Evolutionary conservation across 768 basidiomycete genomes (phyloP), one percentile per base, ranked within the genome.

Genomic region (Guyanaporus albipodus): DNA sequence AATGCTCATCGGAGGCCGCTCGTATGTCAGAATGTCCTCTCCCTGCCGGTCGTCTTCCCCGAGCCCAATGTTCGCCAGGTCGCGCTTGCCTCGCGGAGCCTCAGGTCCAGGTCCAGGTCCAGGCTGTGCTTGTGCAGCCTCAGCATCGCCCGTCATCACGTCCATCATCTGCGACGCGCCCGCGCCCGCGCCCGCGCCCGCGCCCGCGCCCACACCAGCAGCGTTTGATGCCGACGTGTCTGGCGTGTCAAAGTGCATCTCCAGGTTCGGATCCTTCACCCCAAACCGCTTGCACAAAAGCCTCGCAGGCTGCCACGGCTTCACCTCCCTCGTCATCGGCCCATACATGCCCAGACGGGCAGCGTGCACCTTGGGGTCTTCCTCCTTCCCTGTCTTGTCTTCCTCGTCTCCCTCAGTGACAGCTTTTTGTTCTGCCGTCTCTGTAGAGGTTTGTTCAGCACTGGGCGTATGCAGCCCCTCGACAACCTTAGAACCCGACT

Each of bases 11-110:
- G 83, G 72, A 2, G 96, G 95, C 31, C 87, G 78, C 56, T 88
- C 74, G 64, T 97, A 94, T 0, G 88, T 93, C 53, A 97, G 72
- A 6, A 83, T 92, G 59, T 94, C 92, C 29, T 77, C 69, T 0
- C 92, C 94, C 62, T 96, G 94, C 23, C 76, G 78, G 33, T 93
- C 91, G 59, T 97, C 93, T 41, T 96, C 93, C 19, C 92, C 95
- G 35, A 96, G 67, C 0, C 94, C 94, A 39, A 98, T 76, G 60
- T 92, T 93, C 5, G 78, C 75, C 39, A 95, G 60, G 55, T 87
- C 82, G n/a, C 78, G 72, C 17, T 70, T 68, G n/a, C 71, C 66
- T 8, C 46, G 56, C 6, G 43, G 31, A 10, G 10, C 34, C 0
- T 28, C 26, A 2, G 38, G 36, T n/a, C 19, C 38, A 14, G 10